A percentile compares a stretch with the other conserved stretches of the same genome.
Conservation (phyloP, 768 basidiomycete genomes). For the Lactarius indigo region DNA sequence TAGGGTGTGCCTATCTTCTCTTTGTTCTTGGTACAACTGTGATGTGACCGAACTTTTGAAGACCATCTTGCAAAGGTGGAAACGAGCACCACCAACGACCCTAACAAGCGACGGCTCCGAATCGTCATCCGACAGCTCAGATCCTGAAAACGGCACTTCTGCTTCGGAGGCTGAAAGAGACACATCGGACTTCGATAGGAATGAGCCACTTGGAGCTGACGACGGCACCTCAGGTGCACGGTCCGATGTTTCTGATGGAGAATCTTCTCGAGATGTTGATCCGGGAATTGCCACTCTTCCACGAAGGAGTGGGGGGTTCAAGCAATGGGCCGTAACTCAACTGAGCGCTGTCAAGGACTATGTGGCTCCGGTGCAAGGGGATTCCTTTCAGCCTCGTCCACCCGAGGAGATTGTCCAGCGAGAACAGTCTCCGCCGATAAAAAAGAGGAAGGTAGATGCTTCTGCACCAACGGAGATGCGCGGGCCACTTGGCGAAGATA, state of each 20-base stretch:
- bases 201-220: conserved; percentile 20
- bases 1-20: conserved; percentile 39
- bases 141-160: conserved; percentile 57
- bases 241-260: conserved; percentile 26
- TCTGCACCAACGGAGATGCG: conserved; percentile 45
- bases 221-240: conserved; percentile 15
- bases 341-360: conserved; percentile 50
- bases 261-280: conserved; percentile 26
- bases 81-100: conserved; percentile 31
- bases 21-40: not conserved
- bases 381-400: not conserved
- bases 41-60: conserved; percentile 23
- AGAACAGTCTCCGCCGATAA: conserved; percentile 31
- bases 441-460: conserved; percentile 47
- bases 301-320: conserved; percentile 59
- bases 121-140: conserved; percentile 75
- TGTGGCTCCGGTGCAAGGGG: conserved; percentile 28
- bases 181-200: conserved; percentile 28
- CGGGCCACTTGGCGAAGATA: conserved; percentile 77
- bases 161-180: conserved; percentile 24
- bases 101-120: conserved; percentile 40
- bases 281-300: conserved; percentile 31
- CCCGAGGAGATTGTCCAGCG: not conserved
- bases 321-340: conserved; percentile 86
- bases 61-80: conserved; percentile 53